Evolutionary conservation across 2,329 filamentous ascomycete species (phyloP), one percentile per base, ranked within the genome.

Genomic region (Aspergillus ochraceoroseus): DNA sequence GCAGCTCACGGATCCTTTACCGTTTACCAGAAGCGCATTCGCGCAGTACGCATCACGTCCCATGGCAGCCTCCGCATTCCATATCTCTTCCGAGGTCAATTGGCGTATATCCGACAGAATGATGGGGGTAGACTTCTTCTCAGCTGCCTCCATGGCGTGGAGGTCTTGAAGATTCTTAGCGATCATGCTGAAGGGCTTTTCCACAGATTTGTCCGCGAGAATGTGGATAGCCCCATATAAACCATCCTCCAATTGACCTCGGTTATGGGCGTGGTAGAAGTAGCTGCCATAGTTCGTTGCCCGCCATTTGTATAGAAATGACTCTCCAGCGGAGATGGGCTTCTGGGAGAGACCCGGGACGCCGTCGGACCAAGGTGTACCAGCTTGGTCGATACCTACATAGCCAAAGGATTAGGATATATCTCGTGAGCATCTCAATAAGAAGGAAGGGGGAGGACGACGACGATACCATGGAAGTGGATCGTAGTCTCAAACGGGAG

Each of bases 11-110:
- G 67, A 65, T 3, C 77, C 77, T 52, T 77, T 75, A 22, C 78
- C 78, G 39, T 82, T 81, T 36, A 82, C 62, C 2, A 81, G 58
- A 7, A 82, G 61, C 0, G 76, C 71, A 49, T 81, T 77, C 50
- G 74, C 74, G 60, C 79, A 82, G 0, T 70, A 62, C n/a, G 74
- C 65, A 3, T 71, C 61, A 20, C 58, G 46, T 22, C 60, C 56
- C 11, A 49, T 52, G 9, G 41, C 40, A 23, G 53, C 27, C 39
- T 64, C 54, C 20, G 49, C 54, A 0, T 41, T 38, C 42, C 55
- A 56, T 27, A 65, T 59, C 36, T 74, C 59, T 2, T 64, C 54
- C 0, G 75, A 79, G 0, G 72, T 74, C 9, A 74, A 61, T 43
- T 76, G 72, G 7, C 69, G 70, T 62, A 73, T 74, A 52, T 82